These are phyloP conservation scores for Aaosphaeria arxii DNA, from an alignment of 2,329 filamentous ascomycete species.

Conservation along the genomic window DNA sequence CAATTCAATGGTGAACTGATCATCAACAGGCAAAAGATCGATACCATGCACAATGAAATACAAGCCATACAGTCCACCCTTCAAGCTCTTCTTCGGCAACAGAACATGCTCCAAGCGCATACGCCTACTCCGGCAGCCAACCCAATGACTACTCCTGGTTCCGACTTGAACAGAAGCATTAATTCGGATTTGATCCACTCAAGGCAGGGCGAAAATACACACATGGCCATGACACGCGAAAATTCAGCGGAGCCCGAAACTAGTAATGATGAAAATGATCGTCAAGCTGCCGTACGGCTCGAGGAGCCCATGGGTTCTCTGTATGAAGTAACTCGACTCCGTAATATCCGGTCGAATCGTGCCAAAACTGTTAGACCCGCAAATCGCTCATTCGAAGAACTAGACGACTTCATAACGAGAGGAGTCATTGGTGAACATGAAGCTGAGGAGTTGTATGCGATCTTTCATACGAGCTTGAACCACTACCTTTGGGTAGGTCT, in stretches of 20 bases:
- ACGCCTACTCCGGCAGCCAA: conserved; percentile 7
- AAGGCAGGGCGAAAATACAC: conserved; percentile 21
- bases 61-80: conserved; percentile 25
- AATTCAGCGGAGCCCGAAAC: conserved; percentile 22
- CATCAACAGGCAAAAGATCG: conserved; percentile 18
- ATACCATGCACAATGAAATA: conserved; percentile 21
- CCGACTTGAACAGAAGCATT: not conserved
- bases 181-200: not conserved
- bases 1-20: too few species aligned
- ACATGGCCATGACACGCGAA: conserved; percentile 34
- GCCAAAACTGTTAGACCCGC: conserved; percentile 12
- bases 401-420: conserved; percentile 29
- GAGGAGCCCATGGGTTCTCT: conserved; percentile 28
- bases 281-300: conserved; percentile 16
- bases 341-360: conserved; percentile 25
- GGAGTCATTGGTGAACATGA: conserved; percentile 22
- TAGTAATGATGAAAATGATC: conserved; percentile 16
- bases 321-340: conserved; percentile 31
- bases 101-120: conserved; percentile 14
- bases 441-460: conserved; percentile 27
- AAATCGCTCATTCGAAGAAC: conserved; percentile 21
- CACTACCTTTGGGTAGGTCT: conserved; percentile 33
- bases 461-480: conserved; percentile 28
- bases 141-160: not conserved
- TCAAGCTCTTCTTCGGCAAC: conserved; percentile 24